Evolutionary conservation across 2,329 filamentous ascomycete genomes (phyloP).

Genomic region (Ambrosiella xylebori): DNA sequence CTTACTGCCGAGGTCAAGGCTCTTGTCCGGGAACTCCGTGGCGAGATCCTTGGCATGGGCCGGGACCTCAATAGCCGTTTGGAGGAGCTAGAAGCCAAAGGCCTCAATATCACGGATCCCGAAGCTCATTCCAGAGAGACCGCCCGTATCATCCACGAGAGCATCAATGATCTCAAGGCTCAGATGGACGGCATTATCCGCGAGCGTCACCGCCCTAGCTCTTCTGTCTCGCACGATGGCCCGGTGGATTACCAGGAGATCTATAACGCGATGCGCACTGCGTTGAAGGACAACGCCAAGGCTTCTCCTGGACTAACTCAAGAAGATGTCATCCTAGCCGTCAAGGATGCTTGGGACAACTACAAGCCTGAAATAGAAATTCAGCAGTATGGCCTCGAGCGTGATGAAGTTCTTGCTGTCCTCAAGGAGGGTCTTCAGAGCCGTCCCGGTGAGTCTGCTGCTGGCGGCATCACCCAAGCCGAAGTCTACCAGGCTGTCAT

Average conservation of each 20-base stretch:
- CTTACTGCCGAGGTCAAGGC: constrained; percentile 86
- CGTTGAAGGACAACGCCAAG: constrained; percentile 41
- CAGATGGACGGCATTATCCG: constrained; percentile 67
- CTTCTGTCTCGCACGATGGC: constrained; percentile 41
- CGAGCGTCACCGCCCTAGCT: constrained; percentile 55
- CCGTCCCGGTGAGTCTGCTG: constrained; percentile 38
- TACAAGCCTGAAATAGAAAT: constrained; percentile 89
- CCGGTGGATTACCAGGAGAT: constrained; percentile 65
- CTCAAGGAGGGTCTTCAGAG: constrained; percentile 71
- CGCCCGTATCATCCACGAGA: constrained; percentile 59
- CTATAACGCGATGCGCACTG: constrained; percentile 67
- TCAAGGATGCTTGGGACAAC: constrained; percentile 80
- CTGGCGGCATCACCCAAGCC: constrained; percentile 51
- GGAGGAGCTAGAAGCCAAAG: constrained; percentile 40
- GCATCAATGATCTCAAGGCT: constrained; percentile 63
- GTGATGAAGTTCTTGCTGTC: constrained; percentile 76
- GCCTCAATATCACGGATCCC: not conserved
- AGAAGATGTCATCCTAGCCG: constrained; percentile 72
- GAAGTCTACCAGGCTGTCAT: constrained; percentile 74
- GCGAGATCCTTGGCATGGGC: constrained; percentile 89
- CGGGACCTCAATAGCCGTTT: constrained; percentile 74
- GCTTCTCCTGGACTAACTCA: constrained; percentile 39
- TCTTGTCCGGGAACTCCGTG: constrained; percentile 72
- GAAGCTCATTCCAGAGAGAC: constrained; percentile 23
- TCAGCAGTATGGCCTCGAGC: constrained; percentile 75